A percentile compares a stretch with the other conserved stretches of the same genome.
Evolutionary conservation across 108 stramenopile genomes (phyloP).

Genomic region (Cyclotella atomus): DNA sequence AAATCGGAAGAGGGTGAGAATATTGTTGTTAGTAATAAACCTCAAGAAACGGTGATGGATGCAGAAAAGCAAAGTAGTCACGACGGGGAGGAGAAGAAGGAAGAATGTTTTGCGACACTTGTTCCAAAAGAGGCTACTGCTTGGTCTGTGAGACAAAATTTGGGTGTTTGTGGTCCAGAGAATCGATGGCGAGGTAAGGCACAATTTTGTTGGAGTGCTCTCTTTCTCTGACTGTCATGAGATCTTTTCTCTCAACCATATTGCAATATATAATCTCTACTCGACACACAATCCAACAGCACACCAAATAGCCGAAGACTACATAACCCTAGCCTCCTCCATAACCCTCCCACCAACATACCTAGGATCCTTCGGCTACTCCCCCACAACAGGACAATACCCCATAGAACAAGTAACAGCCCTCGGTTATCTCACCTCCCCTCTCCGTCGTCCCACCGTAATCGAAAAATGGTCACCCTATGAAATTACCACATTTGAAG

Average conservation of each 20-base stretch:
- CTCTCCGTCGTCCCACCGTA: constrained; percentile 73
- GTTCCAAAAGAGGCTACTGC: constrained; percentile 1
- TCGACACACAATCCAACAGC: too few relatives aligned
- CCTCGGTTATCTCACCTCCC: constrained; percentile 67
- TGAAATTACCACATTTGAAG: constrained; percentile 90
- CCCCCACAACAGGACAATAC: constrained; percentile 46
- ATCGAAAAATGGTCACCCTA: constrained; percentile 89
- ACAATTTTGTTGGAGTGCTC: not conserved
- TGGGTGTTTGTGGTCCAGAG: constrained; percentile 12
- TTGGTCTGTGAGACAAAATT: constrained; percentile 40
- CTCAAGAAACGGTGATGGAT: too few relatives aligned
- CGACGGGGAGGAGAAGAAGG: not conserved
- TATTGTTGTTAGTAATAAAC: not conserved
- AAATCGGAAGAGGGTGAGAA: not conserved
- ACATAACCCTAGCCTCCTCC: constrained; percentile 59
- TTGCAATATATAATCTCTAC: too few relatives aligned
- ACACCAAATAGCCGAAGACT: constrained; percentile 80
- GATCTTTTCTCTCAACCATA: not conserved
- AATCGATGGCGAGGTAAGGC: constrained; percentile 8
- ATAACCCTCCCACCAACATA: constrained; percentile 53
- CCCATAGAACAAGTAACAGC: constrained; percentile 65
- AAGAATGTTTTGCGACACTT: not conserved
- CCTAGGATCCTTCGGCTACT: constrained; percentile 62
- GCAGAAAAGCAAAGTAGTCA: not conserved
- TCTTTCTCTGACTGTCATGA: not conserved